Evolutionary conservation across 2,329 filamentous ascomycete genomes (phyloP), one percentile per base, ranked within the genome.

Genomic region (Neoscytalidium dimidiatum): DNA sequence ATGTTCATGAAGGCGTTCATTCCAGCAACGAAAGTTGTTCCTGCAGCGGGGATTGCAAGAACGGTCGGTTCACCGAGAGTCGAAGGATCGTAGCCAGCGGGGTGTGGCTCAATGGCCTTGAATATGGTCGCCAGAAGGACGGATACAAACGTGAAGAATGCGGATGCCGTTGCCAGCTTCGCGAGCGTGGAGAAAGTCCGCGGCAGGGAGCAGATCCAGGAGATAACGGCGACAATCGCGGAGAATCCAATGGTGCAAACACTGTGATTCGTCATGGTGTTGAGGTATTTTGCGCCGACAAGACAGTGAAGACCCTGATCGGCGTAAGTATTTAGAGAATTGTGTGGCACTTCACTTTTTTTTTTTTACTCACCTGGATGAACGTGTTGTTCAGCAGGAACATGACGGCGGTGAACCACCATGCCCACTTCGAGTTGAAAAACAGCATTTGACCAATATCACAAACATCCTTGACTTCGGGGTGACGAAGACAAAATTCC

Each of bases 381-480:
- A 95, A 95, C 17, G 92, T 96, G 76, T 97, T 97, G 84, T 97
- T 97, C 68, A 97, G 78, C 51, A 97, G 80, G 77, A 97, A 97
- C 91, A 96, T 96, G 75, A 92, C 80, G 1, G 92, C 93, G 1
- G 87, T 89, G 64, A 84, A 79, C 71, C 82, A 88, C 81, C 87
- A 89, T 2, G 84, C 87, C 86, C 90, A 92, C 66, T 85, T 87
- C 76, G 92, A 88, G 69, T 90, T 89, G 89, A 90, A 96, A 79
- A 96, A 97, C 23, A 97, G 86, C 85, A 94, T 94, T 77, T 97
- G 92, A n/a, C 93, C 94, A 74, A 97, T 91, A 75, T 97, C 94
- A 75, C 93, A 97, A 14, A 97, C 92, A 80, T 97, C 94, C 70
- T 92, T 89, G 66, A 96, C 89, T 76, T 97, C 92, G 0, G 94